Conservation (phyloP, 1,284 basidiomycete species). For the Uromyces viciae-fabae region DNA sequence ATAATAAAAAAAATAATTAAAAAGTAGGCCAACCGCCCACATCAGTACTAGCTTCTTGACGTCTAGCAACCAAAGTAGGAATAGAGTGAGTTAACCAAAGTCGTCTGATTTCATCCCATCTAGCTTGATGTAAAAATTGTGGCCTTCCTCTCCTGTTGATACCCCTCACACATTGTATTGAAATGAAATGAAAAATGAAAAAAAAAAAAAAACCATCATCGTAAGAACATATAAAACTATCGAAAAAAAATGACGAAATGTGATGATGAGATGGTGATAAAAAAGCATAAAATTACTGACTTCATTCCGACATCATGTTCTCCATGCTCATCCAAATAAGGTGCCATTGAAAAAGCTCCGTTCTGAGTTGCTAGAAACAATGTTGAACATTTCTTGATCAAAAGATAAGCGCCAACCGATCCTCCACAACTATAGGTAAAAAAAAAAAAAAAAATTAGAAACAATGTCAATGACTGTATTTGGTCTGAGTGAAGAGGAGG, state of each 20-base stretch:
- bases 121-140: slow-evolving; percentile 76
- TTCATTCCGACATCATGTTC: slow-evolving; percentile 89
- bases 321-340: slow-evolving; percentile 91
- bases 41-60: slow-evolving; percentile 81
- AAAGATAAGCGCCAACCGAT: slow-evolving; percentile 80
- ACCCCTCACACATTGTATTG: background rate
- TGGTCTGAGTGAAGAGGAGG: background rate
- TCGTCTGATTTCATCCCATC: slow-evolving; percentile 89
- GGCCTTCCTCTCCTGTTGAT: slow-evolving; percentile 69
- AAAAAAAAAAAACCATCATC: background rate
- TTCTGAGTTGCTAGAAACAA: slow-evolving; percentile 85
- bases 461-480: background rate
- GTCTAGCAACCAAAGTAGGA: slow-evolving; percentile 82
- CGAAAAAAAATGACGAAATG: background rate
- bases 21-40: slow-evolving; percentile 88
- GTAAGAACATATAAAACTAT: too few relatives aligned
- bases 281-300: slow-evolving; percentile 58
- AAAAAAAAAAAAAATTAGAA: slow-evolving; percentile 28
- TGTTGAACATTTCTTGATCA: slow-evolving; percentile 85
- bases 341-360: slow-evolving; percentile 80
- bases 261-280: background rate
- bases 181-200: slow-evolving; percentile 6
- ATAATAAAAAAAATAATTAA: slow-evolving; percentile 53
- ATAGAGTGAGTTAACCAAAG: slow-evolving; percentile 85
- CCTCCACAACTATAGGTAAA: slow-evolving; percentile 71